These are phyloP conservation scores for Evernia prunastri DNA, from an alignment of 495 filamentous ascomycete species.

Conservation along the genomic window DNA sequence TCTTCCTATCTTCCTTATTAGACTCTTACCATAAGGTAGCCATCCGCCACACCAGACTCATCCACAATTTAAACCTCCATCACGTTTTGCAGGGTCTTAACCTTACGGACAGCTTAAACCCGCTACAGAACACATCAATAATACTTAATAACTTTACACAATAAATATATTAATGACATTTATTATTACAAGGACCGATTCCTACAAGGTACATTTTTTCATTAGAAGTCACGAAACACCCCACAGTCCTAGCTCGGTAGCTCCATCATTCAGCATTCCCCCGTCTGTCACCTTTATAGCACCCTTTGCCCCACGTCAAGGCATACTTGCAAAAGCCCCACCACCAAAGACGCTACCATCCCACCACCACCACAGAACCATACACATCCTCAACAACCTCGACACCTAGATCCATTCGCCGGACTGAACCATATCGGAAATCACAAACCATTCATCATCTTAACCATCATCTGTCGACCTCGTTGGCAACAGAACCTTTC, in stretches of 20 bases:
- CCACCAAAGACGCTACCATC: background rate
- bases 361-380: background rate
- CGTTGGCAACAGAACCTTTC: background rate
- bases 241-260: background rate
- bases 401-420: background rate
- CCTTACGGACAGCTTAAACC: background rate
- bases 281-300: background rate
- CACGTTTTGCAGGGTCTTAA: background rate
- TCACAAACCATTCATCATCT: background rate
- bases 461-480: background rate
- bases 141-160: background rate
- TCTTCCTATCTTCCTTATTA: no score
- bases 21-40: background rate
- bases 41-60: background rate
- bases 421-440: background rate
- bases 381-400: background rate
- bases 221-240: no score
- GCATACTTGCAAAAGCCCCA: background rate
- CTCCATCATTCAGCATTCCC: background rate
- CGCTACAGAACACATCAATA: background rate
- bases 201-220: background rate
- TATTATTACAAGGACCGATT: background rate
- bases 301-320: background rate
- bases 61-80: background rate
- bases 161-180: no score